phyloP scores from a whole-genome alignment of 129 eudicot genomes.

The Flaveria ramosissima region DNA sequence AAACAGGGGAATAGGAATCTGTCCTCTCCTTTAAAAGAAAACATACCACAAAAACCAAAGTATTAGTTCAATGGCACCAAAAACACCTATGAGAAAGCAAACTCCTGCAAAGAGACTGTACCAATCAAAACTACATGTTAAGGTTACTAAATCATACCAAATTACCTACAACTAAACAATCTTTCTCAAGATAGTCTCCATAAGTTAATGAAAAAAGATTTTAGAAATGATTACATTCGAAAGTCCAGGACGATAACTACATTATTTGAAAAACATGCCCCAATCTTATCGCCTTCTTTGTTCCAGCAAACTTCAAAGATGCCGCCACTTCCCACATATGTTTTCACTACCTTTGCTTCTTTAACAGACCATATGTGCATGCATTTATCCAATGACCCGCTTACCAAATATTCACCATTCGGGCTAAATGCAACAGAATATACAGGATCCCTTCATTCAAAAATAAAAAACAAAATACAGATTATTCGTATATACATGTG shows the following conservation, averaged over 20 bases:
- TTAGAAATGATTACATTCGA: slow-evolving; percentile 53
- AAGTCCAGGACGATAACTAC: slow-evolving; percentile 72
- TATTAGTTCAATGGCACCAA: background rate
- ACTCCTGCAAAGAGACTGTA: slow-evolving; percentile 5
- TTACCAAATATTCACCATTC: slow-evolving; percentile 76
- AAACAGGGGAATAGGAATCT: too few species aligned
- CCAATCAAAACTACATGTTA: slow-evolving; percentile 26
- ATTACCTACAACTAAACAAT: slow-evolving; percentile 34
- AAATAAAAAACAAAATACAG: background rate
- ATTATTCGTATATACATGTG: background rate
- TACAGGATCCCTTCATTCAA: slow-evolving; percentile 70
- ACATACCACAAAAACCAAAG: background rate
- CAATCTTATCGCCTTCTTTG: slow-evolving; percentile 87
- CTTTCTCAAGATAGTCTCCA: slow-evolving; percentile 26
- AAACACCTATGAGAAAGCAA: background rate
- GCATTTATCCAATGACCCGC: slow-evolving; percentile 83
- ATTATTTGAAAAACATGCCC: slow-evolving; percentile 79
- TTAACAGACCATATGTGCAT: slow-evolving; percentile 89
- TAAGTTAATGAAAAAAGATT: background rate
- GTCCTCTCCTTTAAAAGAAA: too few species aligned
- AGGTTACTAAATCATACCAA: slow-evolving; percentile 28
- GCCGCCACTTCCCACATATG: slow-evolving; percentile 79
- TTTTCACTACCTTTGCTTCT: slow-evolving; percentile 71
- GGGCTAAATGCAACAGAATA: slow-evolving; percentile 93
- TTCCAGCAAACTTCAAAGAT: slow-evolving; percentile 96